A percentile compares a stretch with the other conserved stretches of the same genome.
Conservation (phyloP, 805 yeast species). For the Starmerella kuoi region DNA sequence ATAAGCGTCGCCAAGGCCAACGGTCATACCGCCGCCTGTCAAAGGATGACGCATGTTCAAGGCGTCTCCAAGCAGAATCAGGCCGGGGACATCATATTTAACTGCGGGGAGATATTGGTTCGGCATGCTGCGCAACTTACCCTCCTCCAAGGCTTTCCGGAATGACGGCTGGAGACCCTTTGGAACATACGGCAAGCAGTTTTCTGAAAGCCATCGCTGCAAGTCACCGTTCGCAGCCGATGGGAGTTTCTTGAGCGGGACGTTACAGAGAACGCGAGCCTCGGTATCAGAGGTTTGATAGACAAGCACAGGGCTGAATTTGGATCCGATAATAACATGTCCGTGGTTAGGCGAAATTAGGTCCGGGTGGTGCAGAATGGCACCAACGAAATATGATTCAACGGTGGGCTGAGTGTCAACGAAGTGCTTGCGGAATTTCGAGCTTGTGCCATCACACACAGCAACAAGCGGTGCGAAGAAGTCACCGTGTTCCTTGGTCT, state of each 20-base stretch:
- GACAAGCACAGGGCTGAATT: constrained; percentile 75
- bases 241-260: constrained; percentile 60
- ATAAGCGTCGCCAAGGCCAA: constrained; percentile 77
- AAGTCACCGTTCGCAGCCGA: constrained; percentile 45
- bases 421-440: constrained; percentile 74
- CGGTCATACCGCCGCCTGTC: constrained; percentile 99
- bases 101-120: constrained; percentile 79
- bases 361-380: constrained; percentile 60
- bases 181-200: constrained; percentile 64
- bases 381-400: constrained; percentile 78
- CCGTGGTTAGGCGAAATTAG: constrained; percentile 70
- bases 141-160: constrained; percentile 44
- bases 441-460: constrained; percentile 87
- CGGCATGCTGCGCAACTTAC: constrained; percentile 76
- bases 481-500: constrained; percentile 29
- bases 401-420: constrained; percentile 51
- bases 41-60: constrained; percentile 96
- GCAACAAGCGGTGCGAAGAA: constrained; percentile 55
- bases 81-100: constrained; percentile 55
- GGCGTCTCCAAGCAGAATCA: constrained; percentile 81
- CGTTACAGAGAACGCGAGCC: constrained; percentile 83
- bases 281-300: constrained; percentile 77
- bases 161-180: constrained; percentile 53
- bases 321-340: constrained; percentile 69
- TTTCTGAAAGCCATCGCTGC: constrained; percentile 43